These are phyloP conservation scores for Iris pallida DNA, from an alignment of 116 monocot species.

Conservation along the genomic window DNA sequence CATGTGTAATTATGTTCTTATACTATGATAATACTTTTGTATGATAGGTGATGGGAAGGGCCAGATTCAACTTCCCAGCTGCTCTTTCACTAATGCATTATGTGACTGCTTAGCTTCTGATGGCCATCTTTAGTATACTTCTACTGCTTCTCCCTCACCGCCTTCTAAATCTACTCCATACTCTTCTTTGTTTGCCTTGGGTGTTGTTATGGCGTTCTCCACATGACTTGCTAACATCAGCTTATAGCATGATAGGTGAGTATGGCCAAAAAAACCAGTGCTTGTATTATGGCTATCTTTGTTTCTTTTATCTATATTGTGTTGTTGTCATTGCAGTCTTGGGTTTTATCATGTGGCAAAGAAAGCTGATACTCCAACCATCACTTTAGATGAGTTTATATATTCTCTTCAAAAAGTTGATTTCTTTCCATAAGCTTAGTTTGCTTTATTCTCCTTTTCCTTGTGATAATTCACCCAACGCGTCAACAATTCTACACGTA, in stretches of 20 bases:
- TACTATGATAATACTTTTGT: not conserved
- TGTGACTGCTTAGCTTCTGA: slow-evolving; percentile 55
- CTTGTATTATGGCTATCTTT: not conserved
- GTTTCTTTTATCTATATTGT: not conserved
- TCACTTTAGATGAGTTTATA: slow-evolving; percentile 70
- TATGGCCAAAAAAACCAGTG: not conserved
- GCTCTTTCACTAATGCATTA: slow-evolving; percentile 80
- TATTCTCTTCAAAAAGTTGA: slow-evolving; percentile 55
- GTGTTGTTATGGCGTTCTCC: slow-evolving; percentile 79
- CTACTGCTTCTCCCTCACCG: slow-evolving; percentile 66
- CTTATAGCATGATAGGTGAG: slow-evolving; percentile 81
- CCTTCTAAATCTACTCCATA: slow-evolving; percentile 78
- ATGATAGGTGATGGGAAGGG: slow-evolving; percentile 63
- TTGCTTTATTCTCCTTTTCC: not conserved
- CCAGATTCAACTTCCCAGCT: slow-evolving; percentile 88
- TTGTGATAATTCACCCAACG: not conserved
- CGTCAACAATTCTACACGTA: no score
- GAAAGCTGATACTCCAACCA: slow-evolving; percentile 81
- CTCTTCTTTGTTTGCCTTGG: slow-evolving; percentile 75
- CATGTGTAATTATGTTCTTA: not conserved
- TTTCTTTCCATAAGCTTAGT: slow-evolving; percentile 59
- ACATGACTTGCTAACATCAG: slow-evolving; percentile 84
- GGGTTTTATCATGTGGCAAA: slow-evolving; percentile 95
- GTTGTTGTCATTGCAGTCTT: slow-evolving; percentile 35
- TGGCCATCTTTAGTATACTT: slow-evolving; percentile 59